phyloP scores from a whole-genome alignment of 805 yeast genomes.

The Debaryomyces maramus region DNA sequence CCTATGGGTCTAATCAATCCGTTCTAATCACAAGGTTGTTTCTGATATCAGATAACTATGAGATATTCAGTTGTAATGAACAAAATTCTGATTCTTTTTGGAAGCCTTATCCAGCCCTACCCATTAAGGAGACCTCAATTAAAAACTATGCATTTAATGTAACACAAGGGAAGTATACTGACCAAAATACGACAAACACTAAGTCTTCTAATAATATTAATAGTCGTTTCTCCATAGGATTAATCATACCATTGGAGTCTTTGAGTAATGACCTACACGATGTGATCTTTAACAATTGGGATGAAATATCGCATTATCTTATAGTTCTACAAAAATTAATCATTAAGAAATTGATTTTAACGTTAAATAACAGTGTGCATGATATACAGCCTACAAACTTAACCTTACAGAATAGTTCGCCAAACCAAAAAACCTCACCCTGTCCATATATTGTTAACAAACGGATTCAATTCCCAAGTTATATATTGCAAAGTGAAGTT shows the following conservation, averaged over 20 bases:
- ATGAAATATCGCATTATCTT: conserved; percentile 42
- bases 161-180: not conserved
- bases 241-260: conserved; percentile 47
- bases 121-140: conserved; percentile 21
- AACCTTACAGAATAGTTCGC: not conserved
- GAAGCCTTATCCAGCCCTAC: conserved; percentile 45
- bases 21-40: conserved; percentile 49
- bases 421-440: not conserved
- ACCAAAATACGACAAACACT: conserved; percentile 1
- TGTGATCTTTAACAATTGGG: conserved; percentile 51
- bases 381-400: not conserved
- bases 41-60: conserved; percentile 30
- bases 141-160: conserved; percentile 8
- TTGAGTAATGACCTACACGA: conserved; percentile 32
- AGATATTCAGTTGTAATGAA: not conserved
- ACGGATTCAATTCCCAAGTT: conserved; percentile 37
- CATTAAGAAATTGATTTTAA: conserved; percentile 34
- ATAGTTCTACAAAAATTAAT: conserved; percentile 41
- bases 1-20: conserved; percentile 31
- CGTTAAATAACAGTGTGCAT: conserved; percentile 18
- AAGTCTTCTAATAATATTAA: conserved; percentile 18
- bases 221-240: conserved; percentile 48
- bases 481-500: conserved; percentile 41
- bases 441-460: conserved; percentile 30
- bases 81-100: conserved; percentile 31